phyloP scores from a whole-genome alignment of 805 yeast species.

The Vanderwaltozyma polyspora region DNA sequence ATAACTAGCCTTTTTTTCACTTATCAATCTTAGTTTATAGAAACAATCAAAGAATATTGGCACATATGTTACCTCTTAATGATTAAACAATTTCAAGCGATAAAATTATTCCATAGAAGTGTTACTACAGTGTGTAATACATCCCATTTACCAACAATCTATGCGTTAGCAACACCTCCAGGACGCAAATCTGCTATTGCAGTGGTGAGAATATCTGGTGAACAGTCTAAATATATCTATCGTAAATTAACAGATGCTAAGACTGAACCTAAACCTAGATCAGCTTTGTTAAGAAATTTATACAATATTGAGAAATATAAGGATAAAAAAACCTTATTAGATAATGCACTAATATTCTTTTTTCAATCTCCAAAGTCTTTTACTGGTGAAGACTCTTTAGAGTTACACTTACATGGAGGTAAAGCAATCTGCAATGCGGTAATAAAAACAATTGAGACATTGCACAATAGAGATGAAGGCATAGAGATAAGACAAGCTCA shows the following conservation, averaged over 20 bases:
- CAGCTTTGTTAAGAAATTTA: constrained; percentile 48
- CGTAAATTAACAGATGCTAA: constrained; percentile 34
- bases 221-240: constrained; percentile 39
- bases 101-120: too few species aligned
- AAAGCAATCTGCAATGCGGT: constrained; percentile 69
- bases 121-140: too few species aligned
- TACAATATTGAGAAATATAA: constrained; percentile 29
- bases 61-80: too few species aligned
- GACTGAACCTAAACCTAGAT: constrained; percentile 36
- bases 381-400: constrained; percentile 87
- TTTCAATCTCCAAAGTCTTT: constrained; percentile 69
- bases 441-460: constrained; percentile 42
- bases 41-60: too few species aligned
- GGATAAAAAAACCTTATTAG: constrained; percentile 36
- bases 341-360: constrained; percentile 61
- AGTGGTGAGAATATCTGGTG: constrained; percentile 73
- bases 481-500: constrained; percentile 66
- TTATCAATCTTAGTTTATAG: too few species aligned
- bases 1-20: too few species aligned
- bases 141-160: constrained; percentile 54
- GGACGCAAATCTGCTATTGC: constrained; percentile 73
- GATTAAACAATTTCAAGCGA: too few species aligned
- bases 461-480: constrained; percentile 35
- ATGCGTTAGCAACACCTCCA: constrained; percentile 79
- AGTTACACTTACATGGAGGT: constrained; percentile 92